Base-by-base conservation (phyloP, 768 basidiomycete genomes). In the Suillus lakei region DNA sequence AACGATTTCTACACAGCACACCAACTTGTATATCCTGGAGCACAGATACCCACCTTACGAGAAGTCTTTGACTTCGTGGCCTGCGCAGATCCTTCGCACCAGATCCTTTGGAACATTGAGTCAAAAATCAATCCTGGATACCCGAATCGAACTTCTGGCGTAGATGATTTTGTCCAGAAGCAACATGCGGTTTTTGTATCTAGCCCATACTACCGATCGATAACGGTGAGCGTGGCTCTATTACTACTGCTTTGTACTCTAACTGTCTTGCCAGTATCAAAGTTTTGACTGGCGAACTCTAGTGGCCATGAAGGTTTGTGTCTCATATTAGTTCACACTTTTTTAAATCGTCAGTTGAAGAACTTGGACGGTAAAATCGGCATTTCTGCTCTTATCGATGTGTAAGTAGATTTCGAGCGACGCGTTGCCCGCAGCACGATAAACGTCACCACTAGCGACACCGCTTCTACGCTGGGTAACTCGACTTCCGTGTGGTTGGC, bases 221-320 rank as follows among this genome's bases (percentile, higher is more conserved):
- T 92, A 66, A 91, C 88, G 5, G 91, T 91, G 69, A 65, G 86
- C 70, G 13, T 63, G 12, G 50, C 60, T 30, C 38, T 44, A 4
- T 32, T 34, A 51, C 26, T 23, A 32, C 43, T 36, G 41, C 5
- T 10, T 3, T 30, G 39, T 10, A 44, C 28, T 36, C 67, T 39
- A 68, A 56, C 4, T 34, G 10, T 21, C 53, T 62, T 53, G 28
- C 8, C 68, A 92, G 91, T 91, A 86, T 68, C 91, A 95, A 79
- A 91, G 90, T 70, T 92, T 93, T 69, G 89, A 92, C 73, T 94
- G 93, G 92, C 82, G 91, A 69, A 88, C 91, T 16, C 73, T 94
- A 16, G 74, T 91, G 58, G 83, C 78, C 28, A 92, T 93, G 89
- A 91, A 90, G 84, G 87, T 84, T 67, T n/a, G 68, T 64, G 4